phyloP scores from a whole-genome alignment of 768 basidiomycete species.

The Gautieria morchelliformis region DNA sequence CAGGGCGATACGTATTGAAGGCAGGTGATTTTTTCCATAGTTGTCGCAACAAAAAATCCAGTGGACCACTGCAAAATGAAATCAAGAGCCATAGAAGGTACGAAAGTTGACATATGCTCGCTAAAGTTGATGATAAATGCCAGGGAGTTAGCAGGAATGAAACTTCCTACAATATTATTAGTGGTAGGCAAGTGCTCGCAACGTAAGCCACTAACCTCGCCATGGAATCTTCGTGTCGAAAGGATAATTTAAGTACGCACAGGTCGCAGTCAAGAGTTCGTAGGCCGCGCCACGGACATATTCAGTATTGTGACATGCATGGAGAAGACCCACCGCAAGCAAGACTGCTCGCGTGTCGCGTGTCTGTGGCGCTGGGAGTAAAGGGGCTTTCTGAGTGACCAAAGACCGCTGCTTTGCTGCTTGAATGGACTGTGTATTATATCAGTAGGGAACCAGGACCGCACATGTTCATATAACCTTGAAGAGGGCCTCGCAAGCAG shows the following conservation, averaged over 20 bases:
- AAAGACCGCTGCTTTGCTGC: slow-evolving; percentile 51
- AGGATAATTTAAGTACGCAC: slow-evolving; percentile 66
- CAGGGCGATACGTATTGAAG: slow-evolving; percentile 81
- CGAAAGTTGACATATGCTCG: slow-evolving; percentile 58
- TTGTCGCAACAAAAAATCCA: slow-evolving; percentile 30
- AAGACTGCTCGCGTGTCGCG: slow-evolving; percentile 80
- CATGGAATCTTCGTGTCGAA: slow-evolving; percentile 60
- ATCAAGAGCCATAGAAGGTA: slow-evolving; percentile 79
- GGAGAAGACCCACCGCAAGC: slow-evolving; percentile 76
- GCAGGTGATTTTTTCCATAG: slow-evolving; percentile 54
- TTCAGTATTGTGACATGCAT: slow-evolving; percentile 63
- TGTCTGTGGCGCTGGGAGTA: slow-evolving; percentile 3
- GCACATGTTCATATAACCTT: slow-evolving; percentile 37
- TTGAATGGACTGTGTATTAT: slow-evolving; percentile 49
- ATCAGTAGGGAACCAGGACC: neutral
- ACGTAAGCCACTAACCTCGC: slow-evolving; percentile 38
- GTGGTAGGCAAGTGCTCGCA: neutral
- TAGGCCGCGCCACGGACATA: slow-evolving; percentile 70
- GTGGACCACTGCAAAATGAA: slow-evolving; percentile 76
- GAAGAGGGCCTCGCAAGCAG: slow-evolving; percentile 57
- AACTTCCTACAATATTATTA: slow-evolving; percentile 39
- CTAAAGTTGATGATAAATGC: slow-evolving; percentile 59
- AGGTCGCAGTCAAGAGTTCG: slow-evolving; percentile 69
- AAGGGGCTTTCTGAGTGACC: neutral
- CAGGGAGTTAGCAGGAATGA: slow-evolving; percentile 56